Evolutionary conservation across 2,329 filamentous ascomycete genomes (phyloP).

Genomic region (Truncatella angustata): DNA sequence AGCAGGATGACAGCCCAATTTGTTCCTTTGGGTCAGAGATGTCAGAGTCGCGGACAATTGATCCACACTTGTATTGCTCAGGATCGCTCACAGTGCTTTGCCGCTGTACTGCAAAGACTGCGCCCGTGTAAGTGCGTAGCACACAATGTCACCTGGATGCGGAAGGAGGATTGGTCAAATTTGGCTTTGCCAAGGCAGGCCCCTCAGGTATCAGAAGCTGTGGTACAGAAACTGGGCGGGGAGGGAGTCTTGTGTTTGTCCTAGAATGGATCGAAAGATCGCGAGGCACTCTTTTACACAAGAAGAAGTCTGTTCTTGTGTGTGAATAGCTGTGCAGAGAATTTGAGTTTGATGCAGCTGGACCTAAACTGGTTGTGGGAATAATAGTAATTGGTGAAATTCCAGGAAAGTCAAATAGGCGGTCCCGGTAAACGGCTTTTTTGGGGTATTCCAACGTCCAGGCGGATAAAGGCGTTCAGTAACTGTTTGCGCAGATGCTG

Average conservation of each 20-base stretch:
- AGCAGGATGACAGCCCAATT: not conserved
- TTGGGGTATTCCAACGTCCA: conserved; percentile 15
- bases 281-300: not conserved
- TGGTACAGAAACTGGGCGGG: not conserved
- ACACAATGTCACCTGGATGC: conserved; percentile 27
- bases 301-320: no score
- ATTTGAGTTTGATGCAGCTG: not conserved
- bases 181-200: conserved; percentile 20
- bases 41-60: not conserved
- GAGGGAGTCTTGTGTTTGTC: not conserved
- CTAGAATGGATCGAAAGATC: not conserved
- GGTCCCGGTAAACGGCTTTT: conserved; percentile 12
- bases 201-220: conserved; percentile 17
- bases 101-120: conserved; percentile 13
- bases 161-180: conserved; percentile 26
- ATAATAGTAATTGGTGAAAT: conserved; percentile 10
- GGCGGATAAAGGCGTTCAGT: conserved; percentile 18
- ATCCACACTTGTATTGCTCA: conserved; percentile 12
- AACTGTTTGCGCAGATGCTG: conserved; percentile 11
- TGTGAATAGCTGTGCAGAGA: no score
- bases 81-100: conserved; percentile 14
- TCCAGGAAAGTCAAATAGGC: conserved; percentile 10
- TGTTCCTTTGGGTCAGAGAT: not conserved
- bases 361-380: no score
- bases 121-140: conserved; percentile 16